Evolutionary conservation across 305 asterid genomes (phyloP).

Genomic region (Petunia hybrid): DNA sequence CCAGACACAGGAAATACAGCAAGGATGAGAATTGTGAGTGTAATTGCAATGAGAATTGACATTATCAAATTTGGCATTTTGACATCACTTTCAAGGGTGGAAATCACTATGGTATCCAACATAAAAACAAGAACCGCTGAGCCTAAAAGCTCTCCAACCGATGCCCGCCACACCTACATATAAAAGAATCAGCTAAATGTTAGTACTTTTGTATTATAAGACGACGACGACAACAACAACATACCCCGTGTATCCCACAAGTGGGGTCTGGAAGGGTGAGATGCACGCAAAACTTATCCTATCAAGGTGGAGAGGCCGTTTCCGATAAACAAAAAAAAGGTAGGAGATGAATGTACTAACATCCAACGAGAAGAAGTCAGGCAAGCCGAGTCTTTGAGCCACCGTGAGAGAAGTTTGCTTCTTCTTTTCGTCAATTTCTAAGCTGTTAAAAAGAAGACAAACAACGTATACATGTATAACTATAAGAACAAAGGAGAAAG

Average conservation of each 20-base stretch:
- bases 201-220: too few species aligned
- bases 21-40: conserved; percentile 53
- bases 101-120: conserved; percentile 69
- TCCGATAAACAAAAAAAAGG: neutral
- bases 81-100: conserved; percentile 54
- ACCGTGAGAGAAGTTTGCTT: conserved; percentile 38
- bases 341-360: conserved; percentile 39
- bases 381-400: conserved; percentile 54
- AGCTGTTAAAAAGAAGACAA: conserved; percentile 36
- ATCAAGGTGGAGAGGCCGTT: too few species aligned
- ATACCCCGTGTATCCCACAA: too few species aligned
- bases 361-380: conserved; percentile 57
- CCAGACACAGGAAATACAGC: conserved; percentile 73
- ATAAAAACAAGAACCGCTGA: conserved; percentile 69
- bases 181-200: neutral
- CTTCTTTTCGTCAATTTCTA: conserved; percentile 38
- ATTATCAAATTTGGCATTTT: conserved; percentile 64
- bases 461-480: neutral
- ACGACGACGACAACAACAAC: too few species aligned
- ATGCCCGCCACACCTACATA: conserved; percentile 73
- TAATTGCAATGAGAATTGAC: conserved; percentile 59
- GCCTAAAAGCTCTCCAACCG: conserved; percentile 77
- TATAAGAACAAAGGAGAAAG: neutral
- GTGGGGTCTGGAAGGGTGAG: too few species aligned
- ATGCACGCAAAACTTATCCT: too few species aligned